Percentiles rank a stretch among this genome's conserved stretches.
Evolutionary conservation across 1,284 basidiomycete genomes (phyloP).

Genomic region (Athelia psychrophila): DNA sequence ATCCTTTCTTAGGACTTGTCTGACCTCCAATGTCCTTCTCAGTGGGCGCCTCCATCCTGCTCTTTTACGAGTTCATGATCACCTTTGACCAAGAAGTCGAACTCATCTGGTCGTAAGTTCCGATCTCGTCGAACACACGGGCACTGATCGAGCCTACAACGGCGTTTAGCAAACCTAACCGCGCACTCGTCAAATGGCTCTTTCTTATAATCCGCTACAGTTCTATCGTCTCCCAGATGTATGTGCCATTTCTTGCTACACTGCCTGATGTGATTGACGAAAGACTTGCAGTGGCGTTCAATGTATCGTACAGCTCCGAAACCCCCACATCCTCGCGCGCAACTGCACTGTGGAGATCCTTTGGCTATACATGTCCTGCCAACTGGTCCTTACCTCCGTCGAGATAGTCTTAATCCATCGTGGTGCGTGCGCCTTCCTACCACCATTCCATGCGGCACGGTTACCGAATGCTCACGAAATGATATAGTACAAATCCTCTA

Average conservation of each 20-base stretch:
- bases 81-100: conserved; percentile 1
- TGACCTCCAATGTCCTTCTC: neutral
- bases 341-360: neutral
- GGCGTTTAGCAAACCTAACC: neutral
- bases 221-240: neutral
- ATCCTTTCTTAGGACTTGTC: too few relatives aligned
- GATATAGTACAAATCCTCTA: neutral
- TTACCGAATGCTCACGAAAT: too few relatives aligned
- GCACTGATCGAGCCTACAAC: neutral
- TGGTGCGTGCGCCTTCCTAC: neutral
- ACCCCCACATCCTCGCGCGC: neutral
- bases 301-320: neutral
- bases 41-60: neutral
- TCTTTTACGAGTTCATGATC: neutral
- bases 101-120: neutral
- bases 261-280: neutral
- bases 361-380: neutral
- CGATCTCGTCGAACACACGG: neutral
- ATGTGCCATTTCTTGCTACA: neutral
- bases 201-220: neutral
- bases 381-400: neutral
- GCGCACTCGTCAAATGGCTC: neutral
- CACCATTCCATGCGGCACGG: neutral
- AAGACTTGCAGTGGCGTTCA: neutral
- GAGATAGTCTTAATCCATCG: neutral